Evolutionary conservation across 2,329 filamentous ascomycete species (phyloP).

Genomic region (Neurospora sp.): DNA sequence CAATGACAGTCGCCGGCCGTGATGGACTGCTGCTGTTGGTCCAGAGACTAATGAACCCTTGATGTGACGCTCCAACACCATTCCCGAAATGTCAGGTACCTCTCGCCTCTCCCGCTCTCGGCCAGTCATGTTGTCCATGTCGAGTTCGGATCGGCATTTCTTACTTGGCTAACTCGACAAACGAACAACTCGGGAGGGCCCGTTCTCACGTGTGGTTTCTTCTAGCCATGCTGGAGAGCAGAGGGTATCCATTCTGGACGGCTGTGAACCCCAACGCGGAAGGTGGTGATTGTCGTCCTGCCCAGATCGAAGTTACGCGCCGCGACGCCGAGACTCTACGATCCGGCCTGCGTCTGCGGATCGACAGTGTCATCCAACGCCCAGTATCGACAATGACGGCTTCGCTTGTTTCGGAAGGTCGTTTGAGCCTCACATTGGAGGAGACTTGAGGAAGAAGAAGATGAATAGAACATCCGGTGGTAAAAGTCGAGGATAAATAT

Average conservation of each 20-base stretch:
- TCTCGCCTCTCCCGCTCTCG: background rate
- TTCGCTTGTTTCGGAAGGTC: background rate
- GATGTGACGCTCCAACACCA: background rate
- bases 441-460: background rate
- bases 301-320: background rate
- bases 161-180: background rate
- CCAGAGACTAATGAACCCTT: background rate
- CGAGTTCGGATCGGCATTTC: background rate
- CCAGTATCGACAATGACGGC: background rate
- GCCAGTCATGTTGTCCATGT: background rate
- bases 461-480: background rate
- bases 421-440: background rate
- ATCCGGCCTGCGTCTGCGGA: background rate
- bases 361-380: background rate
- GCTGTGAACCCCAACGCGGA: background rate
- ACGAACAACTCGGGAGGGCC: background rate
- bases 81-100: background rate
- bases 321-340: background rate
- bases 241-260: background rate
- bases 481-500: background rate
- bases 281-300: background rate
- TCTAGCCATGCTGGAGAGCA: background rate
- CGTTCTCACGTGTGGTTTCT: background rate
- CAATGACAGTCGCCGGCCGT: background rate
- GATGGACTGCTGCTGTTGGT: background rate